Evolutionary conservation across 371 early-diverging fungal species (phyloP).

Genomic region (Batkoa obscura): DNA sequence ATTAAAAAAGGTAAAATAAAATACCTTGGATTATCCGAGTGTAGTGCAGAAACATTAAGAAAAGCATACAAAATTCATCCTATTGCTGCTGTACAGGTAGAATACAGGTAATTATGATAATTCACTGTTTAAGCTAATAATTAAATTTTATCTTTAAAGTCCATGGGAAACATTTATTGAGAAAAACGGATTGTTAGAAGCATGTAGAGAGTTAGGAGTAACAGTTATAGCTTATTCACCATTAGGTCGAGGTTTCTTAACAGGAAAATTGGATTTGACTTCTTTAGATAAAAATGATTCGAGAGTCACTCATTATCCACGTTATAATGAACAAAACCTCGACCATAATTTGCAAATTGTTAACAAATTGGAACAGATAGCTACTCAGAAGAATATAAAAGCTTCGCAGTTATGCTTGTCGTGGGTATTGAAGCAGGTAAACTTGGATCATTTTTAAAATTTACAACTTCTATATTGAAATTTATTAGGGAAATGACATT

Average conservation of each 20-base stretch:
- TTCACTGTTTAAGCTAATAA: not conserved
- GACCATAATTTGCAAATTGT: slow-evolving; percentile 30
- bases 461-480: too few species aligned
- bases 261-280: slow-evolving; percentile 15
- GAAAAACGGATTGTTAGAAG: not conserved
- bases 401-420: slow-evolving; percentile 26
- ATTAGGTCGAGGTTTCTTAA: slow-evolving; percentile 36
- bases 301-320: slow-evolving; percentile 19
- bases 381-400: slow-evolving; percentile 18
- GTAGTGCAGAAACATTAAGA: not conserved
- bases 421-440: slow-evolving; percentile 26
- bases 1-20: slow-evolving; percentile 23
- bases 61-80: not conserved
- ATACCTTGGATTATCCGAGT: not conserved
- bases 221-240: slow-evolving; percentile 30
- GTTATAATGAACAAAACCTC: slow-evolving; percentile 26
- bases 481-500: too few species aligned
- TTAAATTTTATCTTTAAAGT: not conserved
- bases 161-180: not conserved
- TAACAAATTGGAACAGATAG: slow-evolving; percentile 19
- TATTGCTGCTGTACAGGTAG: slow-evolving; percentile 12
- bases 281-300: slow-evolving; percentile 15
- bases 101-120: slow-evolving; percentile 13
- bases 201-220: slow-evolving; percentile 29
- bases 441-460: too few species aligned